phyloP scores from a whole-genome alignment of 2,329 filamentous ascomycete species.

The Penicillium hesseltinei region DNA sequence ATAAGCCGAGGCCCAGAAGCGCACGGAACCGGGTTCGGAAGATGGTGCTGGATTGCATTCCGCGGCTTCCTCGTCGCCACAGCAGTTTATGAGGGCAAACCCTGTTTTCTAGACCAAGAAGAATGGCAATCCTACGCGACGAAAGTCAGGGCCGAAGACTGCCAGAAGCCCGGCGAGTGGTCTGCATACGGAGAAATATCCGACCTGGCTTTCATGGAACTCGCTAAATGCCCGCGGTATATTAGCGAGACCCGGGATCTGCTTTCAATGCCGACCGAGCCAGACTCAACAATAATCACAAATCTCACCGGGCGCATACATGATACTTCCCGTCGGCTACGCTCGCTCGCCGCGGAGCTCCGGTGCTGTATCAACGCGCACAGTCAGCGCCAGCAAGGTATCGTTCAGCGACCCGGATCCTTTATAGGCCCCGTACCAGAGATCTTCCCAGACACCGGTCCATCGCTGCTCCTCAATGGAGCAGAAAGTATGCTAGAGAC shows the following conservation, averaged over 20 bases:
- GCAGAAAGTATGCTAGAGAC: conserved; percentile 24
- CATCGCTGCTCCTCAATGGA: conserved; percentile 27
- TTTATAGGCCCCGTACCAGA: conserved; percentile 28
- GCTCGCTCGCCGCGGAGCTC: conserved; percentile 13
- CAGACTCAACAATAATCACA: neutral
- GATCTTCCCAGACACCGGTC: conserved; percentile 25
- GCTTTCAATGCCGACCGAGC: conserved; percentile 1
- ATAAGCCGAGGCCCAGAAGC: conserved; percentile 31
- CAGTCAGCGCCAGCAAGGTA: conserved; percentile 25
- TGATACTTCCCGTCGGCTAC: conserved; percentile 15
- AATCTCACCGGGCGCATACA: conserved; percentile 17
- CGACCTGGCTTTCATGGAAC: conserved; percentile 29
- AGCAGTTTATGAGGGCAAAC: conserved; percentile 32
- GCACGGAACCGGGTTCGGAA: conserved; percentile 32
- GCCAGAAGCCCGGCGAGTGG: conserved; percentile 24
- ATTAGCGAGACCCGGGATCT: conserved; percentile 24
- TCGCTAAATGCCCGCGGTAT: conserved; percentile 30
- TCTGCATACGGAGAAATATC: conserved; percentile 24
- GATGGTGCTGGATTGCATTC: conserved; percentile 39
- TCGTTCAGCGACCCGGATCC: conserved; percentile 18
- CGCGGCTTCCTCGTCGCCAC: conserved; percentile 39
- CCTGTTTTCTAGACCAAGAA: conserved; percentile 37
- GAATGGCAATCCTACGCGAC: conserved; percentile 34
- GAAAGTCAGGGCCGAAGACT: conserved; percentile 26
- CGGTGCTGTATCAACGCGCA: conserved; percentile 22